phyloP scores from a whole-genome alignment of 2,329 filamentous ascomycete genomes.

The Cladorrhinum sp. region DNA sequence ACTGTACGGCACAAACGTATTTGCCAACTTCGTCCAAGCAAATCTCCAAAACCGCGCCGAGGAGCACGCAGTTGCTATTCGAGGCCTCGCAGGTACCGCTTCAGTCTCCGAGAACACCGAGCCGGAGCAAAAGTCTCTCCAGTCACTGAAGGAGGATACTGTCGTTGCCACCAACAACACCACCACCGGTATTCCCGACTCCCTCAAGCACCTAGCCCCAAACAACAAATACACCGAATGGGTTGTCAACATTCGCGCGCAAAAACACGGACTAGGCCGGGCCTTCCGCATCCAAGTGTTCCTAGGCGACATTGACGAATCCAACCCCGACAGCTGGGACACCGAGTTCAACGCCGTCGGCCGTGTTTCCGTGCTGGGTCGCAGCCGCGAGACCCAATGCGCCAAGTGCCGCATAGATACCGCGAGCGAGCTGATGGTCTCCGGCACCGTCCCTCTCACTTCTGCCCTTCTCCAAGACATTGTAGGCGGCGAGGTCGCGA shows the following conservation, averaged over 20 bases:
- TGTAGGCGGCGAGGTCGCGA: conserved; percentile 23
- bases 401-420: conserved; percentile 25
- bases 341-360: conserved; percentile 48
- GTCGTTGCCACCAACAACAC: too few relatives aligned
- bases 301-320: conserved; percentile 36
- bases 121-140: too few relatives aligned
- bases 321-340: conserved; percentile 36
- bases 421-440: conserved; percentile 25
- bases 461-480: conserved; percentile 30
- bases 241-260: conserved; percentile 52
- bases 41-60: conserved; percentile 12
- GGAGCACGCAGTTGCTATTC: conserved; percentile 11
- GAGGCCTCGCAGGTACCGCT: neutral
- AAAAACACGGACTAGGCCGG: conserved; percentile 46
- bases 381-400: conserved; percentile 27
- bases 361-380: conserved; percentile 39
- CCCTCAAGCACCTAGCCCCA: conserved; percentile 25
- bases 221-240: conserved; percentile 45
- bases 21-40: conserved; percentile 19
- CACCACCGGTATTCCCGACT: conserved; percentile 19
- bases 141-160: too few relatives aligned
- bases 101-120: too few relatives aligned
- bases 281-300: conserved; percentile 58
- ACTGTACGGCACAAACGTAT: conserved; percentile 26
- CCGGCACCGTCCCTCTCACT: conserved; percentile 31